These are phyloP conservation scores for Termitomyces sp. DNA, from an alignment of 768 basidiomycete species.

Conservation along the genomic window DNA sequence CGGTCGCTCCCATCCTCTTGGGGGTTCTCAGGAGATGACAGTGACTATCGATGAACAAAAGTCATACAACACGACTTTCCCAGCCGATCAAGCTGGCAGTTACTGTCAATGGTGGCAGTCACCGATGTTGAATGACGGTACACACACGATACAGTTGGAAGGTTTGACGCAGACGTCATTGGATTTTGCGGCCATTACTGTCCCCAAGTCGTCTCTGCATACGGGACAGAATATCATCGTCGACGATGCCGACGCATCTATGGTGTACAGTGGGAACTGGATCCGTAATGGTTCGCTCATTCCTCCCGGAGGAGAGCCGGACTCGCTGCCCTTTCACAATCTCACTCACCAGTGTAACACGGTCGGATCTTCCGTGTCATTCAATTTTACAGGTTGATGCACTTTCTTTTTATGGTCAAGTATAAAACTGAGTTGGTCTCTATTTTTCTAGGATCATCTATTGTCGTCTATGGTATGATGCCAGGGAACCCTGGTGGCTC, in stretches of 20 bases:
- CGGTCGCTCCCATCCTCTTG: not conserved
- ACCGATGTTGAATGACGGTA: not conserved
- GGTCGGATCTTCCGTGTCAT: not conserved
- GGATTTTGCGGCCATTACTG: not conserved
- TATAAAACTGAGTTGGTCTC: not conserved
- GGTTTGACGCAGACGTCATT: not conserved
- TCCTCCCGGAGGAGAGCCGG: not conserved
- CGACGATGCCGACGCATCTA: not conserved
- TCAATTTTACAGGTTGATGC: not conserved
- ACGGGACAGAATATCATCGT: not conserved
- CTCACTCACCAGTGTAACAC: not conserved
- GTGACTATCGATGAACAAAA: not conserved
- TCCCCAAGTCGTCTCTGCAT: not conserved
- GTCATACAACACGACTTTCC: not conserved
- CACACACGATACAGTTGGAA: not conserved
- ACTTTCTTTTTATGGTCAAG: not conserved
- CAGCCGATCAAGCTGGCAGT: not conserved
- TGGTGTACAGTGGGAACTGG: not conserved
- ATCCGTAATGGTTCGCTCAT: too few species aligned
- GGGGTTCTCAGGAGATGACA: not conserved
- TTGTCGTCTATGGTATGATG: not conserved
- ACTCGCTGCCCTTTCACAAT: not conserved
- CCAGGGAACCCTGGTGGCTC: not conserved
- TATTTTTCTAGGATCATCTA: not conserved
- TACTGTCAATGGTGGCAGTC: conserved; percentile 8